A percentile compares a stretch with the other conserved stretches of the same genome.
These are phyloP conservation scores for Cornus controversa DNA, from an alignment of 148 eudicot species.

Conservation along the genomic window DNA sequence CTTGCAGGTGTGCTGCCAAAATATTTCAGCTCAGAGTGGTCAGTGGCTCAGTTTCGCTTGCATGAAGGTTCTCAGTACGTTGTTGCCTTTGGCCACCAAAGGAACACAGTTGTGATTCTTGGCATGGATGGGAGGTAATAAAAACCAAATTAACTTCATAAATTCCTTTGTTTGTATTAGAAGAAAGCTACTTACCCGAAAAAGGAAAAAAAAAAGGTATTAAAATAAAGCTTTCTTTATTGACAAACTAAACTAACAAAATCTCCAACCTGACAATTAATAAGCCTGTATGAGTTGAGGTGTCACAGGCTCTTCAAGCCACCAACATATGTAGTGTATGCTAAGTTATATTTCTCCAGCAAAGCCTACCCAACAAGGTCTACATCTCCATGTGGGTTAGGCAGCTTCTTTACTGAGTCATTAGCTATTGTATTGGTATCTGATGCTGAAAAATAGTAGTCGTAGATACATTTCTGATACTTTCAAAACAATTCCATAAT, in stretches of 20 bases:
- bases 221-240: too few relatives aligned
- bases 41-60: constrained; percentile 63
- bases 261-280: not conserved
- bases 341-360: not conserved
- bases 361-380: not conserved
- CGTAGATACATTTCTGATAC: too few relatives aligned
- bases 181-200: not conserved
- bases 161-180: not conserved
- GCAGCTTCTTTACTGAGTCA: too few relatives aligned
- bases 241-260: too few relatives aligned
- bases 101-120: constrained; percentile 52
- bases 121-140: constrained; percentile 80
- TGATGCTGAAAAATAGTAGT: too few relatives aligned
- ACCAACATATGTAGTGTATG: not conserved
- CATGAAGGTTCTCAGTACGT: constrained; percentile 49
- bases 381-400: too few relatives aligned
- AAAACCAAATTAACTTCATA: not conserved
- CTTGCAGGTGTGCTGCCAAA: constrained; percentile 64
- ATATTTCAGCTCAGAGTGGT: constrained; percentile 73
- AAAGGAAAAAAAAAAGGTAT: not conserved
- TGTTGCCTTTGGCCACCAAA: constrained; percentile 60
- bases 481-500: too few relatives aligned
- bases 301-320: not conserved
- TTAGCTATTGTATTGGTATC: too few relatives aligned
- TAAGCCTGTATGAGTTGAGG: not conserved